Evolutionary conservation across 2,329 filamentous ascomycete species (phyloP), one percentile per base, ranked within the genome.

Genomic region (Trichothecium sympodiale): DNA sequence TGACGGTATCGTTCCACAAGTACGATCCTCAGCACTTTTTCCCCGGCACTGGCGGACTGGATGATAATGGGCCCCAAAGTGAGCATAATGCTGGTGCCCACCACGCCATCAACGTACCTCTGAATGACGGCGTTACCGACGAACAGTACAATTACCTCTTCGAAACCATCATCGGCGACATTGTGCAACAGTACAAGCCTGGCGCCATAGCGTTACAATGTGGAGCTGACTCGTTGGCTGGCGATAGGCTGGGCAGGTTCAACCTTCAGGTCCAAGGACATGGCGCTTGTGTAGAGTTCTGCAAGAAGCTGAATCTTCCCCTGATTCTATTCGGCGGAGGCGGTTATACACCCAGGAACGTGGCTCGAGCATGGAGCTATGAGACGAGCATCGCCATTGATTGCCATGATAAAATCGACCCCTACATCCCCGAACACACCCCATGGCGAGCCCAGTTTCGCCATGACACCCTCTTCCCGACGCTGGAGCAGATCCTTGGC

Each of bases 191-290:
- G 43, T 98, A 93, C 64, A 77, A 79, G n/a, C 91, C 91, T 1
- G 77, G 77, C 35, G 89, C 86, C 31, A 94, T 98, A 50, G 89
- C 93, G 6, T 69, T 98, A 2, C 91, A 98, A 59, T 96, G 91
- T 53, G 91, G 91, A 39, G 91, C 89, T 31, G 91, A 98, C 65
- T 93, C 84, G 29, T 72, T 98, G 1, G 89, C 88, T 28, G 89
- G 91, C 43, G 91, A 98, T 60, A 75, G 91, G 16, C 74, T 98
- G 0, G 91, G 91, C 33, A 82, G 87, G 43, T 98, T 98, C 70
- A 98, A 96, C 54, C 76, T 98, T 41, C 93, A 94, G 56, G 91
- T 98, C 41, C 80, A 86, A 54, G 89, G 88, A 12, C 91, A 98
- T 60, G 89, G 87, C 36, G 80, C 81, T 44, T 98, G 91, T 56